Conservation (phyloP, 2,329 filamentous ascomycete genomes). For the Fusarium cyanostomum region DNA sequence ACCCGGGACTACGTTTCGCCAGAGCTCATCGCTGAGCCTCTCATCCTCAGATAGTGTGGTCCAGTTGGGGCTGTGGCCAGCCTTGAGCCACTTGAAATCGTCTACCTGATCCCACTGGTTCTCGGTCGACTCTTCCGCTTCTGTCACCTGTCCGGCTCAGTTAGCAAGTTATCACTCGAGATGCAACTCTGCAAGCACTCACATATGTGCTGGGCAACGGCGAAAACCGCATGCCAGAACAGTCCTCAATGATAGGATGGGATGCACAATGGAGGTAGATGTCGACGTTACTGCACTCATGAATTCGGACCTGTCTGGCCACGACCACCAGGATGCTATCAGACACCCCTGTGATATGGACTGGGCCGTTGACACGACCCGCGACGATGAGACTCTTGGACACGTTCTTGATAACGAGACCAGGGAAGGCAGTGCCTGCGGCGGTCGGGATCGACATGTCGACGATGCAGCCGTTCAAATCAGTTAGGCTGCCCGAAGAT, state of each 20-base stretch:
- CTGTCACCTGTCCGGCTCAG: slow-evolving; percentile 34
- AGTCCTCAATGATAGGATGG: slow-evolving; percentile 94
- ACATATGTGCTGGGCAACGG: slow-evolving; percentile 77
- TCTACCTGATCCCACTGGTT: slow-evolving; percentile 93
- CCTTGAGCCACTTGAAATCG: slow-evolving; percentile 97
- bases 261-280: slow-evolving; percentile 85
- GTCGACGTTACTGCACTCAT: slow-evolving; percentile 82
- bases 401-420: slow-evolving; percentile 73
- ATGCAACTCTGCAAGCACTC: slow-evolving; percentile 48
- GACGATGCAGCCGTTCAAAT: slow-evolving; percentile 76
- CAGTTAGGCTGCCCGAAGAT: slow-evolving; percentile 76
- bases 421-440: slow-evolving; percentile 72
- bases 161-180: background rate
- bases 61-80: slow-evolving; percentile 90
- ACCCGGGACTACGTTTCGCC: slow-evolving; percentile 74
- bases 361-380: slow-evolving; percentile 80
- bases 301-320: slow-evolving; percentile 91
- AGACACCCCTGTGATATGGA: slow-evolving; percentile 80
- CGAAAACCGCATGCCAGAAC: slow-evolving; percentile 79
- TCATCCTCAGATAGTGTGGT: slow-evolving; percentile 69
- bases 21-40: slow-evolving; percentile 69
- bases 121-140: slow-evolving; percentile 46
- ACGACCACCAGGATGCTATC: slow-evolving; percentile 81
- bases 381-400: slow-evolving; percentile 77
- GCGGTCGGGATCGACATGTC: slow-evolving; percentile 77